Conservation (phyloP, 805 yeast genomes). For the Cyberlindnera nakhonratchasimensis region DNA sequence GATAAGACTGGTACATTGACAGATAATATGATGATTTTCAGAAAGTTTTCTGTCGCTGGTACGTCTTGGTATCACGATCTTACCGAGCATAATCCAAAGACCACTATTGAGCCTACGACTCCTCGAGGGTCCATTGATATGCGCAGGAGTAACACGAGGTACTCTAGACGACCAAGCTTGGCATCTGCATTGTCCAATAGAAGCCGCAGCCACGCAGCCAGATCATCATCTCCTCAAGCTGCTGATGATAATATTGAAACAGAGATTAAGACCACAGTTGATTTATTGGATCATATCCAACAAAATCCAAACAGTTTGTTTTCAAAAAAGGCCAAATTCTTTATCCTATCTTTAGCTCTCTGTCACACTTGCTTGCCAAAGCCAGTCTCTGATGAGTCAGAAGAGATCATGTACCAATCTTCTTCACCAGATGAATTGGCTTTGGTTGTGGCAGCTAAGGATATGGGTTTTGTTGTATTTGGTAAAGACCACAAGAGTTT, state of each 20-base stretch:
- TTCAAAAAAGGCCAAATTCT: conserved; percentile 71
- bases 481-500: conserved; percentile 61
- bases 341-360: conserved; percentile 74
- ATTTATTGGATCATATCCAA: conserved; percentile 68
- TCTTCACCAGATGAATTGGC: conserved; percentile 98
- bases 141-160: conserved; percentile 37
- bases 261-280: conserved; percentile 51
- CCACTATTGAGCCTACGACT: neutral
- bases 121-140: conserved; percentile 38
- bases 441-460: conserved; percentile 89
- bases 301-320: conserved; percentile 64
- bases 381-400: conserved; percentile 35
- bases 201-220: neutral
- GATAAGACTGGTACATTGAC: conserved; percentile 98
- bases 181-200: conserved; percentile 37
- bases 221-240: neutral
- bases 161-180: conserved; percentile 57
- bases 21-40: conserved; percentile 88
- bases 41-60: conserved; percentile 86
- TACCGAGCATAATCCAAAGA: conserved; percentile 33
- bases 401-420: conserved; percentile 75
- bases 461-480: conserved; percentile 83
- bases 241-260: conserved; percentile 1
- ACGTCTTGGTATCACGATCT: conserved; percentile 83
- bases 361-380: conserved; percentile 91